Conservation (phyloP, 495 filamentous ascomycete species). For the Friedmanniomyces simplex region DNA sequence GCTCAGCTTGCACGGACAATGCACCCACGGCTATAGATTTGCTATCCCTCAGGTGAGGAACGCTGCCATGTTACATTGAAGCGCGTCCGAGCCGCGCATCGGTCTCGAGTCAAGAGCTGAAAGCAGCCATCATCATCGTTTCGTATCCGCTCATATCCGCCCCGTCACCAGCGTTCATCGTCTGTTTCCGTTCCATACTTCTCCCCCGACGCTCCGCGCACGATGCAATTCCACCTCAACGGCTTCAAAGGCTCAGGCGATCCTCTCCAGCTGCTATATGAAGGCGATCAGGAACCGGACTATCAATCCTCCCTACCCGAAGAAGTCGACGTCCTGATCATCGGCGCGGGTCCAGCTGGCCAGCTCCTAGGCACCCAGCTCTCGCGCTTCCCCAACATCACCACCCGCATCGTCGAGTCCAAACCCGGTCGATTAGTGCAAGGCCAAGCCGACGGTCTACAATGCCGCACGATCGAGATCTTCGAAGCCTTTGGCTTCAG, state of each 20-base stretch:
- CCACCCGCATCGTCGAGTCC: conserved; percentile 54
- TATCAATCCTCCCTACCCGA: conserved; percentile 18
- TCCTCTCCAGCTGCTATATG: conserved; percentile 16
- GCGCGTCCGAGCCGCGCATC: too few relatives aligned
- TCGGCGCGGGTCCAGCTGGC: conserved; percentile 59
- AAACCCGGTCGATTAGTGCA: conserved; percentile 48
- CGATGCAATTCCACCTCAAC: conserved; percentile 22
- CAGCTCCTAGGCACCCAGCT: conserved; percentile 60
- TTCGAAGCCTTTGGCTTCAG: conserved; percentile 67
- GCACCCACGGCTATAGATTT: too few relatives aligned
- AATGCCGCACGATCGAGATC: conserved; percentile 71
- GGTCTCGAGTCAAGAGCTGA: too few relatives aligned
- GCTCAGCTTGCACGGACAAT: too few relatives aligned
- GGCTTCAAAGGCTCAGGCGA: conserved; percentile 19
- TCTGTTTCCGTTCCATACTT: not conserved
- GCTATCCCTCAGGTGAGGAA: too few relatives aligned
- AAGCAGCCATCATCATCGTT: too few relatives aligned
- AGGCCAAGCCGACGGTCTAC: conserved; percentile 75
- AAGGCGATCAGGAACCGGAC: conserved; percentile 17
- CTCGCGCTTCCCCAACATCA: conserved; percentile 44
- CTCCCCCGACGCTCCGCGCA: not conserved
- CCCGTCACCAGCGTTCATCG: not conserved
- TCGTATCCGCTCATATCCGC: too few relatives aligned
- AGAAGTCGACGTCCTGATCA: conserved; percentile 48
- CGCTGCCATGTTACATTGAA: too few relatives aligned